These are phyloP conservation scores for Penicillium mononematosum DNA, from an alignment of 495 filamentous ascomycete genomes.

Conservation along the genomic window DNA sequence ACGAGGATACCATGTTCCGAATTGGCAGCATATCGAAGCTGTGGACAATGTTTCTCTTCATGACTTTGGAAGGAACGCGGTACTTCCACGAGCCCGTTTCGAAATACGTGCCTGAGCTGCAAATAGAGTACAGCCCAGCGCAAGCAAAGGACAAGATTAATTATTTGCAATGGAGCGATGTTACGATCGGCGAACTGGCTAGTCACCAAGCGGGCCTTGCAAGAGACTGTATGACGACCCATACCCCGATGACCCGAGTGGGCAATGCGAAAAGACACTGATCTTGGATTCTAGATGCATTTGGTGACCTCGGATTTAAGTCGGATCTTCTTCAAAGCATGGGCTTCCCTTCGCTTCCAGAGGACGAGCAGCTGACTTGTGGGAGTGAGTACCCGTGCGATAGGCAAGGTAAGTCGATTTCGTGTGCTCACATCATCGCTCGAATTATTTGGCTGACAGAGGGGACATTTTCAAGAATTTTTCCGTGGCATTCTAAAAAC, in stretches of 20 bases:
- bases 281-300: slow-evolving; percentile 18
- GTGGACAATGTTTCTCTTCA: slow-evolving; percentile 46
- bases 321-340: slow-evolving; percentile 15
- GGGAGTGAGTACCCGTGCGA: slow-evolving; percentile 20
- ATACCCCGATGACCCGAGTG: neutral
- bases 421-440: neutral
- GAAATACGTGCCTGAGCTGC: slow-evolving; percentile 56
- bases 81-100: slow-evolving; percentile 44
- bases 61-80: slow-evolving; percentile 43
- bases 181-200: slow-evolving; percentile 54
- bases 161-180: slow-evolving; percentile 50
- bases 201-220: slow-evolving; percentile 52
- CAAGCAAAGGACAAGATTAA: slow-evolving; percentile 33
- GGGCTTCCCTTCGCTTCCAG: slow-evolving; percentile 38
- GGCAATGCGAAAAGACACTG: neutral
- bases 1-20: slow-evolving; percentile 50
- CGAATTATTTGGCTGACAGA: slow-evolving; percentile 5
- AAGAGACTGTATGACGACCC: slow-evolving; percentile 37
- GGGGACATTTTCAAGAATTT: slow-evolving; percentile 39
- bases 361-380: slow-evolving; percentile 23
- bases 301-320: slow-evolving; percentile 20
- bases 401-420: slow-evolving; percentile 20
- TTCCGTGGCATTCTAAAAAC: slow-evolving; percentile 45
- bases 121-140: slow-evolving; percentile 9
- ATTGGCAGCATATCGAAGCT: slow-evolving; percentile 52